Evolutionary conservation across 2,329 filamentous ascomycete genomes (phyloP), one percentile per base, ranked within the genome.

Genomic region (Fusarium sp.): DNA sequence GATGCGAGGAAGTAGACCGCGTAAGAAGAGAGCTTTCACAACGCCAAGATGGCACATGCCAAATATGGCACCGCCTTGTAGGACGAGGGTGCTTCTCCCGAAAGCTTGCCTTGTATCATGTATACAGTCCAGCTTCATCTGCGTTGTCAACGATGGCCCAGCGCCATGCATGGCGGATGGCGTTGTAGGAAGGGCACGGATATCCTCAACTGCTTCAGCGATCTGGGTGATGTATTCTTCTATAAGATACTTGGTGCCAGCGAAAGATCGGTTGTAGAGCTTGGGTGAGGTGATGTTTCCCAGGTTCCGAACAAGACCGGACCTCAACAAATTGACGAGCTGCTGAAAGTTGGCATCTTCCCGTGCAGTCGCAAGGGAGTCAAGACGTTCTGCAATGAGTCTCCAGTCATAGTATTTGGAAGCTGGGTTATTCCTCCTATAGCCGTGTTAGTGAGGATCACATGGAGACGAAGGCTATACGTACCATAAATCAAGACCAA

Each of bases 51-150:
- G 95, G 74, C 93, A 97, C 12, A 97, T 82, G 3, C 94, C 94
- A 75, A 98, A 97, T 61, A 97, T 95, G 44, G 94, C 92, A 16
- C 95, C 94, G 49, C 94, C 94, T 78, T 98, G 94, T 2, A 98
- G 81, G 7, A 98, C 91, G 25, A 98, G 85, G 1, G 92, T 94
- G 59, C 91, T 96, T 70, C 94, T 87, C 12, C 94, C 95, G 80
- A 97, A 97, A 0, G 94, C 93, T 78, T 96, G 93, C 13, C 94
- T 87, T 12, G 94, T 94, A 79, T 97, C 93, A 74, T 96, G 92
- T 55, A 97, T 85, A 60, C 97, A 88, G 80, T 97, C 93, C 58
- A 97, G 83, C 81, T 97, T 97, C 61, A 89, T 89, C 81, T 94
- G 92, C 40, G 89, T 90, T 18, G 89, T 91, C 70, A 94, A 62